A percentile compares a stretch with the other conserved stretches of the same genome.
These are phyloP conservation scores for Lasiodiplodia sp. DNA, from an alignment of 2,329 filamentous ascomycete species.

Conservation along the genomic window DNA sequence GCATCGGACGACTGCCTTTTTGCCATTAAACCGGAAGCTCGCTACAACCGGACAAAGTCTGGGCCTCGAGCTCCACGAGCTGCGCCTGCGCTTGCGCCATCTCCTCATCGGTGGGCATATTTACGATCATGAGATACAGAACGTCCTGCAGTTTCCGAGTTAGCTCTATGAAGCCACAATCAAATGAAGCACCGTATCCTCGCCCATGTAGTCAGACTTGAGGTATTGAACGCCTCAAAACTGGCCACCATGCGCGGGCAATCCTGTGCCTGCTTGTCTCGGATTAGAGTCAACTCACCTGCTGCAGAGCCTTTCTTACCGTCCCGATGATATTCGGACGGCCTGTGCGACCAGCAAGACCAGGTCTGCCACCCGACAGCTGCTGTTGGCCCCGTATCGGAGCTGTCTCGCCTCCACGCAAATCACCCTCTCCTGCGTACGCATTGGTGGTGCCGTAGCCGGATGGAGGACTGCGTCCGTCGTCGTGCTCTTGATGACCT, in stretches of 20 bases:
- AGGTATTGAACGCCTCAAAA: neutral
- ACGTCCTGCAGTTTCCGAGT: conserved; percentile 30
- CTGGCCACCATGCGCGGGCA: neutral
- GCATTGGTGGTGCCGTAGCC: neutral
- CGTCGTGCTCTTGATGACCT: neutral
- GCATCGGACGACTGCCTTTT: neutral
- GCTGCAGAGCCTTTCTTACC: conserved; percentile 18
- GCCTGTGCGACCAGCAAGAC: neutral
- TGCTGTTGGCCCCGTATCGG: neutral
- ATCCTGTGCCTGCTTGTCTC: neutral
- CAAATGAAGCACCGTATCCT: neutral
- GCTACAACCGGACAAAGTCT: neutral
- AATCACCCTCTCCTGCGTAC: neutral
- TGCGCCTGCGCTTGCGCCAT: conserved; percentile 29
- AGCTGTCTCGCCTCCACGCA: neutral
- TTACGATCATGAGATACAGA: conserved; percentile 39
- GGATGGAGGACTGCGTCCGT: neutral
- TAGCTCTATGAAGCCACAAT: neutral
- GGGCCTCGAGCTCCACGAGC: conserved; percentile 1
- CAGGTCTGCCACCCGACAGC: neutral
- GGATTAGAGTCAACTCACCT: conserved; percentile 2
- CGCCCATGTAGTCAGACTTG: neutral
- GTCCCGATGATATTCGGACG: conserved; percentile 12
- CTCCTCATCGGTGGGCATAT: conserved; percentile 36
- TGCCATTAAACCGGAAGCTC: conserved; percentile 7